A percentile compares a stretch with the other conserved stretches of the same genome.
phyloP scores from a whole-genome alignment of 805 yeast genomes.

The Saturnispora sanitii region DNA sequence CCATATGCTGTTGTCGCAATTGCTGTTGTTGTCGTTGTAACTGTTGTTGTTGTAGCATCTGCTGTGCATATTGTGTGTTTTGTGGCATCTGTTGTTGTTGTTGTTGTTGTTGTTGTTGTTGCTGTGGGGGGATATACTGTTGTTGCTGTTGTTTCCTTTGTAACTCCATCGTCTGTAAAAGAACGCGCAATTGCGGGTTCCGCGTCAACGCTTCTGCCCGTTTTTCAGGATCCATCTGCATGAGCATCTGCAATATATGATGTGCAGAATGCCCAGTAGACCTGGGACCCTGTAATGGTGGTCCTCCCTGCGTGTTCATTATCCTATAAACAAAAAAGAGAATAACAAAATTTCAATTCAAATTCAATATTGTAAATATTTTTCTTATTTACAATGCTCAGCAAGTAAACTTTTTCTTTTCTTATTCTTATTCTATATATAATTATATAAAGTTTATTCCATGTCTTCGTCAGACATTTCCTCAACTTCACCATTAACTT shows the following conservation, averaged over 20 bases:
- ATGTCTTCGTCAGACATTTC: conserved; percentile 3
- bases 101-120: conserved; percentile 10
- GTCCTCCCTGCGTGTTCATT: not conserved
- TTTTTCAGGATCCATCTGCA: conserved; percentile 29
- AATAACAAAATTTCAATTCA: not conserved
- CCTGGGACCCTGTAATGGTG: no score
- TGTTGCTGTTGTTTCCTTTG: conserved; percentile 18
- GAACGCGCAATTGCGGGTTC: conserved; percentile 27
- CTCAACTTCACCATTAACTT: conserved; percentile 20
- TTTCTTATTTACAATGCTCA: not conserved
- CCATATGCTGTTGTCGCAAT: not conserved
- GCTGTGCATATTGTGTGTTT: conserved; percentile 5
- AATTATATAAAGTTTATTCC: not conserved
- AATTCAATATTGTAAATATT: not conserved
- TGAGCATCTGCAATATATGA: conserved; percentile 25
- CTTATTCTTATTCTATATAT: not conserved
- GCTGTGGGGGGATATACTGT: conserved; percentile 7
- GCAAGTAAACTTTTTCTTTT: no score
- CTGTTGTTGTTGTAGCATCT: not conserved
- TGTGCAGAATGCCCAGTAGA: no score
- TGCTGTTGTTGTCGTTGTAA: not conserved
- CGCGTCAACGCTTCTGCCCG: conserved; percentile 24
- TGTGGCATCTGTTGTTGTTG: conserved; percentile 2
- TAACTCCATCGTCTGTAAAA: conserved; percentile 28
- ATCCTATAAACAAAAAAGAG: not conserved